These are phyloP conservation scores for Bombardia bombarda DNA, from an alignment of 495 filamentous ascomycete species.

Conservation along the genomic window DNA sequence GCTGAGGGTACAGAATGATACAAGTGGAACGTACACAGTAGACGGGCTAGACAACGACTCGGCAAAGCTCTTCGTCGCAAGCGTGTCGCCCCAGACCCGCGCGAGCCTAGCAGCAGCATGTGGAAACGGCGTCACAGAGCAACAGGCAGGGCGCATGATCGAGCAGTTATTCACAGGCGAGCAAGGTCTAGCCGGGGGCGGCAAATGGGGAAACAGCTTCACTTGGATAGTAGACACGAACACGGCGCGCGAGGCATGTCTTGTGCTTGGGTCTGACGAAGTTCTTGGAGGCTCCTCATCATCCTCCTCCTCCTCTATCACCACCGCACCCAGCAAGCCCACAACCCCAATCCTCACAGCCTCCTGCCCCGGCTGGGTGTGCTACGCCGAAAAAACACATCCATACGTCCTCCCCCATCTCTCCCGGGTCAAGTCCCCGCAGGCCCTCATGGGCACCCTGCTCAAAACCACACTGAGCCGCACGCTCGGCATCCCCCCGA, in stretches of 20 bases:
- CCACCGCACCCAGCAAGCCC: too few relatives aligned
- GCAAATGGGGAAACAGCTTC: slow-evolving; percentile 67
- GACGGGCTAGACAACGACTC: slow-evolving; percentile 32
- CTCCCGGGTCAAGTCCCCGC: slow-evolving; percentile 85
- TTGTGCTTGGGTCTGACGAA: slow-evolving; percentile 78
- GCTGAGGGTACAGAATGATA: slow-evolving; percentile 27
- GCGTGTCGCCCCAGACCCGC: slow-evolving; percentile 81
- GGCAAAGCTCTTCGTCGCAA: slow-evolving; percentile 74
- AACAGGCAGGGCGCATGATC: slow-evolving; percentile 72
- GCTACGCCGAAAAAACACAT: slow-evolving; percentile 96
- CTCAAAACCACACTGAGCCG: slow-evolving; percentile 76
- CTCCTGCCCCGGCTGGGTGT: slow-evolving; percentile 95
- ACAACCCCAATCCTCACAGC: slow-evolving; percentile 75
- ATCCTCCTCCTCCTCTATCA: slow-evolving; percentile 5
- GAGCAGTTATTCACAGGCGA: slow-evolving; percentile 67
- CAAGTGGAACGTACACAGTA: slow-evolving; percentile 18
- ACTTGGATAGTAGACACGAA: slow-evolving; percentile 86
- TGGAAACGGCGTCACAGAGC: slow-evolving; percentile 62
- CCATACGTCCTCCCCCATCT: slow-evolving; percentile 87
- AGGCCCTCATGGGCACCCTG: slow-evolving; percentile 82
- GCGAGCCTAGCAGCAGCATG: slow-evolving; percentile 83
- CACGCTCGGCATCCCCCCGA: slow-evolving; percentile 62
- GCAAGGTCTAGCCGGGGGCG: slow-evolving; percentile 58
- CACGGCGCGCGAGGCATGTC: slow-evolving; percentile 62
- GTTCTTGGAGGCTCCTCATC: slow-evolving; percentile 30